A percentile compares a stretch with the other conserved stretches of the same genome.
Evolutionary conservation across 2,329 filamentous ascomycete species (phyloP).

Genomic region (Aureobasidium sp.): DNA sequence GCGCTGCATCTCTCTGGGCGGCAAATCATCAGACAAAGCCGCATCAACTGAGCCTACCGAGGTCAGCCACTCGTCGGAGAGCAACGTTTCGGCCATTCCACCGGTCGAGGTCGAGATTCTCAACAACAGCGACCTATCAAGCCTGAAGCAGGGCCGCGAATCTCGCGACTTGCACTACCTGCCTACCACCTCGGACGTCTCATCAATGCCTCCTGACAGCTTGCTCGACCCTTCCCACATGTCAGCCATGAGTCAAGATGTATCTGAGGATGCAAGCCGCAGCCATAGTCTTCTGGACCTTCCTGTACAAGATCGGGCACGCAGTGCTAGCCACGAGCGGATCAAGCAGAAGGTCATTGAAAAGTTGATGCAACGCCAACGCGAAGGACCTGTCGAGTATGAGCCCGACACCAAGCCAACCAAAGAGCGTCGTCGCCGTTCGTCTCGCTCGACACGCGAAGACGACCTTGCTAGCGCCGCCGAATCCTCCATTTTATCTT

Average conservation of each 20-base stretch:
- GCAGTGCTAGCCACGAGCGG: slow-evolving; percentile 58
- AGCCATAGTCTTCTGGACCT: slow-evolving; percentile 41
- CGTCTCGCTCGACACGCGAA: slow-evolving; percentile 43
- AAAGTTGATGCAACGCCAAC: slow-evolving; percentile 49
- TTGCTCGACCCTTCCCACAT: slow-evolving; percentile 46
- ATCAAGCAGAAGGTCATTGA: slow-evolving; percentile 62
- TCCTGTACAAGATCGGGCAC: slow-evolving; percentile 47
- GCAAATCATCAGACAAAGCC: slow-evolving; percentile 31
- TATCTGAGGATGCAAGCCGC: slow-evolving; percentile 27
- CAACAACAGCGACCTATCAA: slow-evolving; percentile 58
- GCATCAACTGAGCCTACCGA: slow-evolving; percentile 26
- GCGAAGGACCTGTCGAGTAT: slow-evolving; percentile 32
- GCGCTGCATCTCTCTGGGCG: slow-evolving; percentile 56
- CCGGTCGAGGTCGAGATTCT: slow-evolving; percentile 89
- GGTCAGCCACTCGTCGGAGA: slow-evolving; percentile 71
- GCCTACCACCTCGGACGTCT: slow-evolving; percentile 72
- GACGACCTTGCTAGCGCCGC: slow-evolving; percentile 43
- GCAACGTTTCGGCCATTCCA: slow-evolving; percentile 57
- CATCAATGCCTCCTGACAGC: slow-evolving; percentile 67
- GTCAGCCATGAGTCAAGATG: slow-evolving; percentile 42
- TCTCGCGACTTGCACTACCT: slow-evolving; percentile 56
- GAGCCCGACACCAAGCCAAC: slow-evolving; percentile 24
- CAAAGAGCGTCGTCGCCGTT: slow-evolving; percentile 23
- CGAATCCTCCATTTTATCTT: slow-evolving; percentile 56
- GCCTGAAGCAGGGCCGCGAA: slow-evolving; percentile 26